Base-by-base conservation (phyloP, 257 asterid genomes). In the Rubia yunnanensis region DNA sequence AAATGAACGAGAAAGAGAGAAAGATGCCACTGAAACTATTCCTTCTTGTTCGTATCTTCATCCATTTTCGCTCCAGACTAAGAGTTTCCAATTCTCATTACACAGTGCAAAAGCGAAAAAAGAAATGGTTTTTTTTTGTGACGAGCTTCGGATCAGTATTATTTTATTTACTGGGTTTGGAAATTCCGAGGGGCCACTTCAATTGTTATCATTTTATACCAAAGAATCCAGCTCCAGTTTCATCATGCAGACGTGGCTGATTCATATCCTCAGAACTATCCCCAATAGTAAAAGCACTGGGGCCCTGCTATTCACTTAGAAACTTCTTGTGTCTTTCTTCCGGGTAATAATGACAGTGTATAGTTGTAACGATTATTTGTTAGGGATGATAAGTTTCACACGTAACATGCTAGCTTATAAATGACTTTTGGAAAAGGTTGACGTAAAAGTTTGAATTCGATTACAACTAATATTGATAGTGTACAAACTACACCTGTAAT, bases 181-280 rank as follows among this genome's bases (percentile, higher is more conserved):
- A 63, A 70, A 76, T 63, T 53, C 62, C n/a, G 38, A 49, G 63
- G 68, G 52, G 41, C 77, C 60, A 30, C 68, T 49, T 14, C 52
- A 59, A 53, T 67, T 66, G 28, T 69, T 44, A 44, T 44, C 22
- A 14, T 44, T 44, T 71, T 56, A 39, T 60, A 35, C 63, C 44
- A 69, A 18, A 32, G 30, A 24, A 67, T 67, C 68, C 52, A 28
- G 64, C 62, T 70, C 41, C 30, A 27, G 65, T 72, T 53, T 55
- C 62, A 64, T 49, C 65, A 7, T 35, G 59, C 49, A 38, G 35
- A 80, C 85, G 85, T 82, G 88, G 88, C 78, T 48, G 39, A 65
- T 68, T 74, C 73, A 50, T 67, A 67, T 73, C 87, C 87, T 77
- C 91, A 83, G 78, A 36, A 63, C 50, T 38, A 63, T 66, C 64